Base-by-base conservation (phyloP, 2,329 filamentous ascomycete genomes). In the Diaporthe sp. region DNA sequence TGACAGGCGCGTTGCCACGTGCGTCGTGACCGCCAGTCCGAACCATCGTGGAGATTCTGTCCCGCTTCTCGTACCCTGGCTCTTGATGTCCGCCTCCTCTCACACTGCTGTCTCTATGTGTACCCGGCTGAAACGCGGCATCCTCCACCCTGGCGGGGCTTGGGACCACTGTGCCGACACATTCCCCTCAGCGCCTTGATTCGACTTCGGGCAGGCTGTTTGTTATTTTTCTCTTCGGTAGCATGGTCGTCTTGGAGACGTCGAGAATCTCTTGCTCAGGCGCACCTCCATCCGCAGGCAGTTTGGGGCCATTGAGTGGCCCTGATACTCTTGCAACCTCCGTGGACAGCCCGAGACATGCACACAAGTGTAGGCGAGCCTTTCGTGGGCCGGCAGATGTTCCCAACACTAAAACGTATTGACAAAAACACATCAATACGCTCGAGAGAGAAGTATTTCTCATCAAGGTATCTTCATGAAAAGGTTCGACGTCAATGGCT, bases 1-100 rank as follows among this genome's bases (percentile, higher is more conserved):
- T 49, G 49, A 34, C 65, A 70, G 65, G 49, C 65, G 65, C 65
- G 49, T 28, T 70, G 65, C 65, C 65, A 70, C 46, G 65, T 70
- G 65, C 65, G 42, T 51, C 22, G 65, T 53, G 65, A 70, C 46
- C 46, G 46, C 46, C 49, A 15, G n/a, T 51, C 49, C 46, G 65
- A 51, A 34, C 15, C 65, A 42, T 55, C 65, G 42, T 70, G 65
- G 65, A 31, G 49, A 42, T 70, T 17, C 15, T 68, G 46, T 53
- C 46, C 19, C 15, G 46, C 9, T 34, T 51, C 10, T 37, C 28
- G 25, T 34, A 25, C 17, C n/a, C 46, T 39, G 44, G 46, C 22
- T 34, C 44, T 65, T 46, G 61, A 10, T 28, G 65, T 46, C 65
- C 65, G 46, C 28, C 34, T 39, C 46, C 28, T 51, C 62, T 39